These are phyloP conservation scores for Chytriomyces sp. DNA, from an alignment of 192 early-diverging fungal species.

Conservation along the genomic window DNA sequence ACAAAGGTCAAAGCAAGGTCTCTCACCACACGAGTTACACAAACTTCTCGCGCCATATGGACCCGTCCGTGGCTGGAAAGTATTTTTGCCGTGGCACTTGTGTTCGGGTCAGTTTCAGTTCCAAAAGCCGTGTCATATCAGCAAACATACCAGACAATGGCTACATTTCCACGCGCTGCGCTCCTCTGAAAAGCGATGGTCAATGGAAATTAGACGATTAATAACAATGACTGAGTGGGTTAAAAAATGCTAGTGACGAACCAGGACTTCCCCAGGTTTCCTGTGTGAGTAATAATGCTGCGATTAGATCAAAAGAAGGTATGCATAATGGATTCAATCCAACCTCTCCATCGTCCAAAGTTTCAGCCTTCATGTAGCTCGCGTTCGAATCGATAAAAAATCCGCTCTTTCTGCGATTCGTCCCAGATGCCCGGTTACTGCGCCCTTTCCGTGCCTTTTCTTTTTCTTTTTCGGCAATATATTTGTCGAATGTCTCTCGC, in stretches of 20 bases:
- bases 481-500: conserved; percentile 22
- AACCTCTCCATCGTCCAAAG: not conserved
- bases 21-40: conserved; percentile 34
- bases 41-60: conserved; percentile 20
- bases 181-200: conserved; percentile 11
- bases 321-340: too few species aligned
- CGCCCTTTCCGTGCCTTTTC: conserved; percentile 13
- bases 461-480: conserved; percentile 20
- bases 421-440: not conserved
- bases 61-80: conserved; percentile 24
- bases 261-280: too few species aligned
- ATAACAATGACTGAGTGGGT: too few species aligned
- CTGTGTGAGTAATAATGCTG: too few species aligned
- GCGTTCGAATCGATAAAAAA: conserved; percentile 2
- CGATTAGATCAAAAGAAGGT: too few species aligned
- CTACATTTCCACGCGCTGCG: conserved; percentile 16
- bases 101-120: not conserved
- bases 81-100: conserved; percentile 30
- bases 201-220: too few species aligned
- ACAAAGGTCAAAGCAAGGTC: not conserved
- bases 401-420: not conserved
- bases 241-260: too few species aligned
- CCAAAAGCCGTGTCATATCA: not conserved
- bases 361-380: conserved; percentile 7
- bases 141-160: conserved; percentile 27